These are phyloP conservation scores for Blastocystis sp. DNA, from an alignment of 352 stramenopile species.

Conservation along the genomic window DNA sequence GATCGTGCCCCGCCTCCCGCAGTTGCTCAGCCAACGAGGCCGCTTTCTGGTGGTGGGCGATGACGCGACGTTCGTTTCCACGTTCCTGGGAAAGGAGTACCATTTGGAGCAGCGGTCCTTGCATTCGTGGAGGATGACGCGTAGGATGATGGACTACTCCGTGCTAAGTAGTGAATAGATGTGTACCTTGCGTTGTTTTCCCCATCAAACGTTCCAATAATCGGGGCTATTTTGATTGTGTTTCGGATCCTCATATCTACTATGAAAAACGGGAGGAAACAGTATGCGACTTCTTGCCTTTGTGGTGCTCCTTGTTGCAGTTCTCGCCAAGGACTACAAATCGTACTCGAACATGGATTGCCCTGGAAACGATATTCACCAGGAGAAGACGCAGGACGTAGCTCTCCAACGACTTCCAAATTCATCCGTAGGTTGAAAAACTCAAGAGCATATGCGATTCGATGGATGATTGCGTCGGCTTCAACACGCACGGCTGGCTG, in stretches of 20 bases:
- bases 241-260: not conserved
- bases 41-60: not conserved
- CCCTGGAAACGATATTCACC: slow-evolving; percentile 51
- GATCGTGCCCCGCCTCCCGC: not conserved
- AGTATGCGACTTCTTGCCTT: not conserved
- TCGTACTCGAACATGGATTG: slow-evolving; percentile 27
- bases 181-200: not conserved
- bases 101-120: slow-evolving; percentile 1
- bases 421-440: slow-evolving; percentile 24
- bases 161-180: slow-evolving; percentile 52
- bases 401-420: not conserved
- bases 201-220: not conserved
- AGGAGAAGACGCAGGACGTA: slow-evolving; percentile 27
- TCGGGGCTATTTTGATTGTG: not conserved
- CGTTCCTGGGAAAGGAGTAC: slow-evolving; percentile 16
- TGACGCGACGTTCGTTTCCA: slow-evolving; percentile 2
- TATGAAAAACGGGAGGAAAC: no score
- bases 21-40: not conserved
- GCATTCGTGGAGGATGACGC: not conserved
- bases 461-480: slow-evolving; percentile 58
- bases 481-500: slow-evolving; percentile 67
- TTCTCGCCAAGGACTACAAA: slow-evolving; percentile 49
- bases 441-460: slow-evolving; percentile 68
- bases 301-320: not conserved
- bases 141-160: slow-evolving; percentile 6